Percentiles rank a stretch among this genome's conserved stretches.
phyloP scores from a whole-genome alignment of 2,329 filamentous ascomycete genomes.

The Neocucurbitaria cava region DNA sequence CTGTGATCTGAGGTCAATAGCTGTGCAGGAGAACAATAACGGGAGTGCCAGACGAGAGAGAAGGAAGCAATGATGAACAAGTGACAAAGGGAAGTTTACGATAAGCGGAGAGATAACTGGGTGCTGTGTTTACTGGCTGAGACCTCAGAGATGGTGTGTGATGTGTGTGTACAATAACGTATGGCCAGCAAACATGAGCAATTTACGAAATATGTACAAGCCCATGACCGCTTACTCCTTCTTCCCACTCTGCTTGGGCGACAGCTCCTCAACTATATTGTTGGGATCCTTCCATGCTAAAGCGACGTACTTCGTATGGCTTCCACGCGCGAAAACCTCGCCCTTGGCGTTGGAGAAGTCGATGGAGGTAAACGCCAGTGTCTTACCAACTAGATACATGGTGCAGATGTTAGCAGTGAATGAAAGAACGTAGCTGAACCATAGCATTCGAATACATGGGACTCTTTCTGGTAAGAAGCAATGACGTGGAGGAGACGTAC shows the following conservation, averaged over 20 bases:
- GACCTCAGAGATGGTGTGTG: not conserved
- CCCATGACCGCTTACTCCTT: conserved; percentile 18
- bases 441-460: no score
- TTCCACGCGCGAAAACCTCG: conserved; percentile 68
- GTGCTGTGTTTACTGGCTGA: not conserved
- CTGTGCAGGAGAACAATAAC: not conserved
- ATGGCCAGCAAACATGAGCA: conserved; percentile 4
- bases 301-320: conserved; percentile 71
- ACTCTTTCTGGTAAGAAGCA: not conserved
- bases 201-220: not conserved
- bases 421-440: no score
- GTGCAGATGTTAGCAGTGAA: no score
- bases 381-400: conserved; percentile 69
- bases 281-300: conserved; percentile 68
- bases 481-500: conserved; percentile 50
- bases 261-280: conserved; percentile 66
- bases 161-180: conserved; percentile 11
- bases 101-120: not conserved
- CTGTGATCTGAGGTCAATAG: not conserved
- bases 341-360: conserved; percentile 66
- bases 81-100: not conserved
- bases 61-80: not conserved
- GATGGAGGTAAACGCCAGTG: conserved; percentile 68
- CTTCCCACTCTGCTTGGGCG: conserved; percentile 42
- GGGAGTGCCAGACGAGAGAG: not conserved